These are phyloP conservation scores for Globisporangium rhizosaccharum DNA, from an alignment of 352 stramenopile genomes.

Conservation along the genomic window DNA sequence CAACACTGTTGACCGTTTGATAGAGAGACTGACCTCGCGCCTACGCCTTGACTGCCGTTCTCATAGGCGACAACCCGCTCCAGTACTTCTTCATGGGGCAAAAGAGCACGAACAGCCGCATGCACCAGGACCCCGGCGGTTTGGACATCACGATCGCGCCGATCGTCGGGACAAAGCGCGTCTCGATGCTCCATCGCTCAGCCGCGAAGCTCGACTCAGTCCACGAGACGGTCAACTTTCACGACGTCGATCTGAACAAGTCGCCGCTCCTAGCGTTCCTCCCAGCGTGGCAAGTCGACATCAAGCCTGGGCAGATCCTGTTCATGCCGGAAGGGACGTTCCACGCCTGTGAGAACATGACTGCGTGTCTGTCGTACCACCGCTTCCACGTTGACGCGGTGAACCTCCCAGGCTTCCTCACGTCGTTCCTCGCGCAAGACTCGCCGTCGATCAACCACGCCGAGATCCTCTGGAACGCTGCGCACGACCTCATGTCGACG, in stretches of 20 bases:
- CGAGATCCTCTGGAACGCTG: constrained; percentile 92
- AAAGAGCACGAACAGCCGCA: constrained; percentile 81
- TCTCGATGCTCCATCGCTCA: constrained; percentile 69
- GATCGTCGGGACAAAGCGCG: constrained; percentile 84
- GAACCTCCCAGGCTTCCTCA: constrained; percentile 88
- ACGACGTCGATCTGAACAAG: constrained; percentile 78
- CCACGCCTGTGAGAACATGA: constrained; percentile 90
- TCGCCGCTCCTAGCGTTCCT: constrained; percentile 87
- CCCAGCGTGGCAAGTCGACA: constrained; percentile 78
- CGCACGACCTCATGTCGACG: constrained; percentile 82
- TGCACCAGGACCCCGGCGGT: constrained; percentile 89
- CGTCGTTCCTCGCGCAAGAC: constrained; percentile 88
- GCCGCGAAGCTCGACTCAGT: constrained; percentile 83
- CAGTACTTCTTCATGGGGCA: constrained; percentile 96
- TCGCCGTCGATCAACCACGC: constrained; percentile 87
- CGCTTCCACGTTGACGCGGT: constrained; percentile 91
- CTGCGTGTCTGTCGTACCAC: constrained; percentile 92
- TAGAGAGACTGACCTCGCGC: too few species aligned
- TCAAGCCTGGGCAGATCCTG: constrained; percentile 91
- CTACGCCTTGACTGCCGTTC: neutral
- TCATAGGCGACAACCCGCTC: constrained; percentile 75
- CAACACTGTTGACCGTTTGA: too few species aligned
- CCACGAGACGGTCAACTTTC: constrained; percentile 75
- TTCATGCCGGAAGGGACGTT: constrained; percentile 92
- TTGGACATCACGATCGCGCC: constrained; percentile 92